A percentile compares a stretch with the other conserved stretches of the same genome.
Evolutionary conservation across 495 filamentous ascomycete species (phyloP).

Genomic region (Aspergillus sclerotiicarbonarius): DNA sequence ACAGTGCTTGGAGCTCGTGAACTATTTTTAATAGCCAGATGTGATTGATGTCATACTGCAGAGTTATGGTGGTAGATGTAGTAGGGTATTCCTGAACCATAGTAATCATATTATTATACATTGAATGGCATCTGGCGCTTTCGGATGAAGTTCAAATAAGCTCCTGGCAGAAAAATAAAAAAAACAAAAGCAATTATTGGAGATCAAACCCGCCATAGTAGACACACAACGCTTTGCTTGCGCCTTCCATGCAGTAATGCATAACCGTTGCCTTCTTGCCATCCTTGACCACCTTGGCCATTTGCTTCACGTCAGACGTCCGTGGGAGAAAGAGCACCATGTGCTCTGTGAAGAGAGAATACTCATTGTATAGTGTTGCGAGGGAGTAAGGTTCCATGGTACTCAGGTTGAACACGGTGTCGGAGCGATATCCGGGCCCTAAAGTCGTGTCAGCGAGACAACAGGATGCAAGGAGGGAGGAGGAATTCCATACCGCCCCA

Average conservation of each 20-base stretch:
- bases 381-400: slow-evolving; percentile 87
- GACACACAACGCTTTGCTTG: slow-evolving; percentile 73
- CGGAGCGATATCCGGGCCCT: slow-evolving; percentile 75
- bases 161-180: background rate
- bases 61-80: too few relatives aligned
- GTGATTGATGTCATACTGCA: too few relatives aligned
- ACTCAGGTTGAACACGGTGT: slow-evolving; percentile 77
- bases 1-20: too few relatives aligned
- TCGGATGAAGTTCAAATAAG: background rate
- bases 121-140: background rate
- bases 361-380: slow-evolving; percentile 57
- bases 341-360: slow-evolving; percentile 48
- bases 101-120: too few relatives aligned
- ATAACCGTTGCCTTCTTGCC: slow-evolving; percentile 63
- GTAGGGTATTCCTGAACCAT: too few relatives aligned
- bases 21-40: too few relatives aligned
- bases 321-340: slow-evolving; percentile 82
- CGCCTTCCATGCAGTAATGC: slow-evolving; percentile 89
- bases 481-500: slow-evolving; percentile 70
- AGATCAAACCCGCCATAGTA: slow-evolving; percentile 50
- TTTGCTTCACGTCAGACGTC: slow-evolving; percentile 80
- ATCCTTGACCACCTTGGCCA: slow-evolving; percentile 61
- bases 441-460: slow-evolving; percentile 1
- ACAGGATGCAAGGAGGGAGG: background rate
- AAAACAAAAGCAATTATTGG: slow-evolving; percentile 6